phyloP scores from a whole-genome alignment of 176 grass and related monocot species.

The Olyra latifolia region DNA sequence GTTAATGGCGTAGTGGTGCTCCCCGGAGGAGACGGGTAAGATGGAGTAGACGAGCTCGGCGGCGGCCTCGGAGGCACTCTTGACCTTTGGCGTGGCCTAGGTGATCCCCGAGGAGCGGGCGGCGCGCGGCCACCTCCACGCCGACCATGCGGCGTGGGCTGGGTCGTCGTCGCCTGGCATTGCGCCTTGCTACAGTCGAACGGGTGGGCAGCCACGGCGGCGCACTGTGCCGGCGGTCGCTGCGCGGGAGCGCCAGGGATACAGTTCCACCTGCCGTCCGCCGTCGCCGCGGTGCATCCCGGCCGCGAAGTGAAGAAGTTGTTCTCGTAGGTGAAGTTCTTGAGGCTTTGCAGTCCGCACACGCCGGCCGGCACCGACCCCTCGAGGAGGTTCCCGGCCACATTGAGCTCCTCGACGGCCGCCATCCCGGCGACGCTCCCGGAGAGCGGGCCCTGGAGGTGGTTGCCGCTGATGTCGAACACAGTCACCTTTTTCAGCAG shows the following conservation, averaged over 20 bases:
- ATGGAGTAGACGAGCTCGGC: not conserved
- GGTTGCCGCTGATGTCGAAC: slow-evolving; percentile 48
- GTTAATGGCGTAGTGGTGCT: not conserved
- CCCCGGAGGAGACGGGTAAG: not conserved
- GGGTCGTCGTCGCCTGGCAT: slow-evolving; percentile 18
- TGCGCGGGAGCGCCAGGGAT: slow-evolving; percentile 35
- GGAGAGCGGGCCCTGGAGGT: slow-evolving; percentile 37
- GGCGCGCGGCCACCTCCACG: not conserved
- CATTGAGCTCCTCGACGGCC: slow-evolving; percentile 29
- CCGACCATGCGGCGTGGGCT: not conserved
- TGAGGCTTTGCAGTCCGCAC: slow-evolving; percentile 28
- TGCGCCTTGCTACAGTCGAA: slow-evolving; percentile 46
- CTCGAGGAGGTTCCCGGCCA: slow-evolving; percentile 36
- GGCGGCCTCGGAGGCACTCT: not conserved
- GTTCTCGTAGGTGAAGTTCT: slow-evolving; percentile 53
- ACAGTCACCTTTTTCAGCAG: slow-evolving; percentile 24
- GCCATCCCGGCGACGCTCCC: not conserved
- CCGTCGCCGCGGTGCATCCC: not conserved
- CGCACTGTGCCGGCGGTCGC: slow-evolving; percentile 41
- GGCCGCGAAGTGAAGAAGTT: slow-evolving; percentile 45
- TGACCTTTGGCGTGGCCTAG: not conserved
- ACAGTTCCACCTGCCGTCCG: slow-evolving; percentile 56
- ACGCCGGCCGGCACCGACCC: slow-evolving; percentile 20
- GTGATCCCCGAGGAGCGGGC: not conserved
- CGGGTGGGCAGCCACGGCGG: not conserved